These are phyloP conservation scores for Neofusicoccum ribis DNA, from an alignment of 2,329 filamentous ascomycete genomes.

Conservation along the genomic window DNA sequence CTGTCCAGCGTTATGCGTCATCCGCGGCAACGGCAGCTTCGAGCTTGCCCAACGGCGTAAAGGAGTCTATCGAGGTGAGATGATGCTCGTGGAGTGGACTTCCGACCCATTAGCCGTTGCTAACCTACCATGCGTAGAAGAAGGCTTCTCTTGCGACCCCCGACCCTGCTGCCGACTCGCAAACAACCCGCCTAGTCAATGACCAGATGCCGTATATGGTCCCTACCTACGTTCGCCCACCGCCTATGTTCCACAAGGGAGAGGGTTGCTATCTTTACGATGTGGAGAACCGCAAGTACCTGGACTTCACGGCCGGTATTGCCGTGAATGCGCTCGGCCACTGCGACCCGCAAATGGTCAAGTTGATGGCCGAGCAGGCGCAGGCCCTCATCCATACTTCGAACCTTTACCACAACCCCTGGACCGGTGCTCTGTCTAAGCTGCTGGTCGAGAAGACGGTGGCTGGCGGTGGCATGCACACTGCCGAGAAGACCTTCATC, in stretches of 20 bases:
- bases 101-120: neutral
- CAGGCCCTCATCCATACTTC: slow-evolving; percentile 84
- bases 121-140: slow-evolving; percentile 25
- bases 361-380: slow-evolving; percentile 73
- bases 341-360: slow-evolving; percentile 75
- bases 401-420: slow-evolving; percentile 96
- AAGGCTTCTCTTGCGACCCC: slow-evolving; percentile 59
- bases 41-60: slow-evolving; percentile 42
- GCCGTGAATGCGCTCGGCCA: slow-evolving; percentile 93
- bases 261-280: slow-evolving; percentile 89
- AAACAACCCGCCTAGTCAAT: slow-evolving; percentile 71
- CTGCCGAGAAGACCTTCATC: slow-evolving; percentile 79
- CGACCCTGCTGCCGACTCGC: slow-evolving; percentile 72
- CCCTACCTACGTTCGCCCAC: slow-evolving; percentile 86
- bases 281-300: slow-evolving; percentile 81
- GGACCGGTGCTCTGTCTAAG: slow-evolving; percentile 87
- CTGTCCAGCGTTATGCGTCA: slow-evolving; percentile 36
- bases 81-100: neutral
- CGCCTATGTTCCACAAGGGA: slow-evolving; percentile 86
- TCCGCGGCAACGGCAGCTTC: slow-evolving; percentile 40
- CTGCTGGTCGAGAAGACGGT: slow-evolving; percentile 79
- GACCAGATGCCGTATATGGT: slow-evolving; percentile 88
- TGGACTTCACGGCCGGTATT: slow-evolving; percentile 95
- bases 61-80: slow-evolving; percentile 43
- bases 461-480: slow-evolving; percentile 77